A percentile compares a stretch with the other conserved stretches of the same genome.
These are phyloP conservation scores for Chondrostereum purpureum DNA, from an alignment of 1,284 basidiomycete genomes.

Conservation along the genomic window DNA sequence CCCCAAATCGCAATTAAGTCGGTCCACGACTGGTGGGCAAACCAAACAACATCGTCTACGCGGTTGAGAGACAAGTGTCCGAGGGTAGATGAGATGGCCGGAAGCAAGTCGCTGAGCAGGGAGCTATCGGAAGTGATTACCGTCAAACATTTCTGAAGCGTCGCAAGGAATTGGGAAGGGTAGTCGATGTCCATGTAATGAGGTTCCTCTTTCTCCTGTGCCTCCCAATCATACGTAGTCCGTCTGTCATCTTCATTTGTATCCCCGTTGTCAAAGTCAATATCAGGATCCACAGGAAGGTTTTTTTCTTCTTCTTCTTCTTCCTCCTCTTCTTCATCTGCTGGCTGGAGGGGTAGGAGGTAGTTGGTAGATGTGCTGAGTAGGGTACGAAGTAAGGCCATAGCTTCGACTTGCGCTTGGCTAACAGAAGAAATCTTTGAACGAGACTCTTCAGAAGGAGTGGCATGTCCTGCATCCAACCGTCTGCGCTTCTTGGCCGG, in stretches of 20 bases:
- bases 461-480: conserved; percentile 13
- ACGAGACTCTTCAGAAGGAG: conserved; percentile 11
- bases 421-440: conserved; percentile 32
- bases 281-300: no score
- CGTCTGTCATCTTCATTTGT: no score
- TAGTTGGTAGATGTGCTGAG: conserved; percentile 42
- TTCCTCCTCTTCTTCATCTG: not conserved
- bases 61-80: conserved; percentile 70
- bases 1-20: conserved; percentile 67
- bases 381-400: conserved; percentile 60
- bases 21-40: conserved; percentile 60
- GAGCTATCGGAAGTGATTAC: conserved; percentile 64
- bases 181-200: conserved; percentile 40
- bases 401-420: conserved; percentile 65
- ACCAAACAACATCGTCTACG: conserved; percentile 46
- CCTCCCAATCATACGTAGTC: no score
- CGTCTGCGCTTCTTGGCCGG: conserved; percentile 29
- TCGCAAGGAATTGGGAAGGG: conserved; percentile 50
- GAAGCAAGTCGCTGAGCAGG: conserved; percentile 68
- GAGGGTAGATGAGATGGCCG: conserved; percentile 62
- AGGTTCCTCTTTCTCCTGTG: conserved; percentile 24
- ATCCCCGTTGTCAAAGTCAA: no score
- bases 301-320: not conserved
- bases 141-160: conserved; percentile 62
- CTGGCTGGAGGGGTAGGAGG: not conserved